Conservation (phyloP, 257 asterid species). For the Paraleonurus japonicus region DNA sequence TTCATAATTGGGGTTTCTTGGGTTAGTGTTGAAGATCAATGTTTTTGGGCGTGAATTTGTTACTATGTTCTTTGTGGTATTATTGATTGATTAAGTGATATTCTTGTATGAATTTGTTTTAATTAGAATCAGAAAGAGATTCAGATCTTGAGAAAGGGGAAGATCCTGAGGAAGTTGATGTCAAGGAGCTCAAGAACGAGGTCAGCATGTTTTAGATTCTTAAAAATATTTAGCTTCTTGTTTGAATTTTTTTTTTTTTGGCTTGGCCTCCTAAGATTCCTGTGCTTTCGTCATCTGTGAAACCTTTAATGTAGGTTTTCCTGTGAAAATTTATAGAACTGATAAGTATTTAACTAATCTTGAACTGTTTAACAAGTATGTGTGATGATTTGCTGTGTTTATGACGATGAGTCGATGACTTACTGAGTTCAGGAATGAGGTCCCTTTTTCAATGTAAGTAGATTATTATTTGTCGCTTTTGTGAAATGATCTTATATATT, state of each 20-base stretch:
- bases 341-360: not conserved
- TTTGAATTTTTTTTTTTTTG: not conserved
- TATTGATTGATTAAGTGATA: conserved; percentile 9
- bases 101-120: not conserved
- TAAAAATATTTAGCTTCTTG: not conserved
- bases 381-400: not conserved
- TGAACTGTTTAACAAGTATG: not conserved
- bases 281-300: not conserved
- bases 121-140: conserved; percentile 24
- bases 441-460: not conserved
- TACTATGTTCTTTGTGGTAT: not conserved
- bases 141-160: conserved; percentile 28
- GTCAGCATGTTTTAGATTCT: conserved; percentile 26
- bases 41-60: not conserved
- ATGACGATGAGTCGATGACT: not conserved
- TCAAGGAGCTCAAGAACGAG: conserved; percentile 41
- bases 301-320: not conserved
- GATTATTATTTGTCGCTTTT: not conserved
- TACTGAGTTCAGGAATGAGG: not conserved
- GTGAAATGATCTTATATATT: conserved; percentile 8
- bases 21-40: not conserved
- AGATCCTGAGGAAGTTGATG: conserved; percentile 27
- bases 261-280: not conserved
- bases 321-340: not conserved
- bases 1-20: not conserved